Percentiles rank a stretch among this genome's conserved stretches.
Evolutionary conservation across 495 filamentous ascomycete genomes (phyloP).

Genomic region (Aspergillus haitiensis): DNA sequence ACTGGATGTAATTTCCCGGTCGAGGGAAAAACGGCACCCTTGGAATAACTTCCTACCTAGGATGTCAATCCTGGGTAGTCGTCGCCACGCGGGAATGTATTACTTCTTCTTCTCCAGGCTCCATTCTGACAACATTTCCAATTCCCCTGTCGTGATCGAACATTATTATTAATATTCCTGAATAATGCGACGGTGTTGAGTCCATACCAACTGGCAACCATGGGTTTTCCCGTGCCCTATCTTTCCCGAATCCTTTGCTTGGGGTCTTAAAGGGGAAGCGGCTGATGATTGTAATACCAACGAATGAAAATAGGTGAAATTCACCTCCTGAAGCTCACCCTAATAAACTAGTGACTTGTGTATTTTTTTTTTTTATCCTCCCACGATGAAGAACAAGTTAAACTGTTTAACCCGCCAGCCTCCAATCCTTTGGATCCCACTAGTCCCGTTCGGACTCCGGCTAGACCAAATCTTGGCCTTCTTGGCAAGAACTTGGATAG

Average conservation of each 20-base stretch:
- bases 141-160: not conserved
- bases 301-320: not conserved
- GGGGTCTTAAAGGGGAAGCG: not conserved
- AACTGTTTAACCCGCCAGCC: not conserved
- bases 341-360: not conserved
- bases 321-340: not conserved
- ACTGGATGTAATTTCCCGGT: slow-evolving; percentile 17
- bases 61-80: not conserved
- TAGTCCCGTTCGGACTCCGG: slow-evolving; percentile 13
- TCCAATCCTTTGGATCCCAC: not conserved
- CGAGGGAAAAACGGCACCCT: not conserved
- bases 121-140: slow-evolving; percentile 4
- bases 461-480: slow-evolving; percentile 18
- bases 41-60: too few relatives aligned
- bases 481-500: slow-evolving; percentile 9
- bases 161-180: slow-evolving; percentile 3
- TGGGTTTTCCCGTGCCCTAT: not conserved
- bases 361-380: too few relatives aligned
- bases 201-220: too few relatives aligned
- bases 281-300: too few relatives aligned
- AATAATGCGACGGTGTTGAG: too few relatives aligned
- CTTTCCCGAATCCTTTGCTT: slow-evolving; percentile 1
- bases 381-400: not conserved
- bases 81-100: not conserved
- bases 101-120: not conserved